Evolutionary conservation across 1,139 yeast genomes (phyloP).

Genomic region (Protomyces inundatus): DNA sequence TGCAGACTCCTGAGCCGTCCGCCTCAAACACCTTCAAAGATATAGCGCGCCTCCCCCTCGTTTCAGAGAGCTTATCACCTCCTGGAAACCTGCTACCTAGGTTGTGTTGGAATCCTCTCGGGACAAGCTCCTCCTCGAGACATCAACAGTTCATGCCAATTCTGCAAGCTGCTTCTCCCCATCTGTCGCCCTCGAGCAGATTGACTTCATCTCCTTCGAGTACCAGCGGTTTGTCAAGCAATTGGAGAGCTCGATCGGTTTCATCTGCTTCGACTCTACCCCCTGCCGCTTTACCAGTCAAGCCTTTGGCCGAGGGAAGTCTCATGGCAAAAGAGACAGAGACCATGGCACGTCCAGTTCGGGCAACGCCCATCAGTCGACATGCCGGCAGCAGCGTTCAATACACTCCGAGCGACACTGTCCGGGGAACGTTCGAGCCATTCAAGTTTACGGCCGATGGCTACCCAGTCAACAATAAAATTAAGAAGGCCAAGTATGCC

Average conservation of each 20-base stretch:
- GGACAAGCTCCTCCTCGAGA: neutral
- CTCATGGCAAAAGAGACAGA: neutral
- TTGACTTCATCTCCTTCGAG: neutral
- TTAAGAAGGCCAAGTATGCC: conserved; percentile 45
- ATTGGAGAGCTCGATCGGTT: neutral
- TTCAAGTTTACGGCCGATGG: conserved; percentile 14
- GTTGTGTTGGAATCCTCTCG: neutral
- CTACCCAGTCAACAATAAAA: conserved; percentile 20
- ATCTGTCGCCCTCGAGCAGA: neutral
- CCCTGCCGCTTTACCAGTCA: neutral
- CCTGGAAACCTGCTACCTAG: neutral
- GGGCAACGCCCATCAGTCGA: neutral
- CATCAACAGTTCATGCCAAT: neutral
- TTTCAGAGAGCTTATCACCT: neutral
- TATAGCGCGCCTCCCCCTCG: neutral
- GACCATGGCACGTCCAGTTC: neutral
- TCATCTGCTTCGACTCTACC: neutral
- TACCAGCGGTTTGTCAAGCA: neutral
- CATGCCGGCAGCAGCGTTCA: neutral
- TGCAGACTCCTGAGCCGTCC: neutral
- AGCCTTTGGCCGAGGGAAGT: neutral
- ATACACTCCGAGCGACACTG: neutral
- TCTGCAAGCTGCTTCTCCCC: neutral
- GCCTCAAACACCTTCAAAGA: neutral
- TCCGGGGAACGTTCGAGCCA: neutral